Percentiles rank a stretch among this genome's conserved stretches.
phyloP scores from a whole-genome alignment of 305 asterid genomes.

The Solanum hybrid region DNA sequence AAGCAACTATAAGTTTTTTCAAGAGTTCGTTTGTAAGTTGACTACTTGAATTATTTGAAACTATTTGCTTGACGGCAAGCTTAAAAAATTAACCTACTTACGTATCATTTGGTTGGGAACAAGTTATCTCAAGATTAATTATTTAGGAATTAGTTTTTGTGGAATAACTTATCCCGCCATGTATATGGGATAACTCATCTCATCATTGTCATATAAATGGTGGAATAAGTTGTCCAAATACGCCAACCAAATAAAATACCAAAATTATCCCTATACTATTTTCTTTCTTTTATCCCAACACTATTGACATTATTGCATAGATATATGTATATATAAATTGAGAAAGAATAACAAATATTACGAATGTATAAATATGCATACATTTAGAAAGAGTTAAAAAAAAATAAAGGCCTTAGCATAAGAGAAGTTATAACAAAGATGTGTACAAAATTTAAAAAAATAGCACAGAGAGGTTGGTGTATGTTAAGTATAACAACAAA shows the following conservation, averaged over 20 bases:
- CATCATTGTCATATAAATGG: too few species aligned
- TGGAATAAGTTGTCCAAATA: too few species aligned
- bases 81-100: not conserved
- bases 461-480: not conserved
- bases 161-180: fast-evolving
- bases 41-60: not conserved
- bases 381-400: not conserved
- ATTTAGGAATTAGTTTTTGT: too few species aligned
- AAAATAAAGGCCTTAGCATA: not conserved
- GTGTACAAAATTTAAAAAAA: not conserved
- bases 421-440: not conserved
- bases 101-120: too few species aligned
- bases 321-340: not conserved
- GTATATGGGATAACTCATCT: too few species aligned
- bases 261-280: too few species aligned
- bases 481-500: not conserved
- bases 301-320: not conserved
- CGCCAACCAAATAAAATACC: too few species aligned
- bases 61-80: not conserved
- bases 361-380: not conserved
- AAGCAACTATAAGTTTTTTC: not conserved
- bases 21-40: not conserved
- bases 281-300: too few species aligned
- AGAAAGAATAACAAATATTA: not conserved
- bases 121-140: too few species aligned